Evolutionary conservation across 2,329 filamentous ascomycete species (phyloP), one percentile per base, ranked within the genome.

Genomic region (Aspergillus chevalieri): DNA sequence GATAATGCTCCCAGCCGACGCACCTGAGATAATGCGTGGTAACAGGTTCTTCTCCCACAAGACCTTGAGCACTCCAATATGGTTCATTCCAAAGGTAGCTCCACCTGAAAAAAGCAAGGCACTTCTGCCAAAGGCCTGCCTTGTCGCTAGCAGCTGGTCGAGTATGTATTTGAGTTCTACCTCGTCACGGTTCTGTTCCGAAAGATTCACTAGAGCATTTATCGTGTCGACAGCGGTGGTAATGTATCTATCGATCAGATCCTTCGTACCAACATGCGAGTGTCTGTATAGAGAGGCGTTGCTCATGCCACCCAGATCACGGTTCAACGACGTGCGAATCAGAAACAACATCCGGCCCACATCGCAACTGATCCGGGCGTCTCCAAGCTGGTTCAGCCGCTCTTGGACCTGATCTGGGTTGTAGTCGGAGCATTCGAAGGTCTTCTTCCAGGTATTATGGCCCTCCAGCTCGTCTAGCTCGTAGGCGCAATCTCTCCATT

Each of bases 61-160:
- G 3, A 85, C 80, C 67, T 94, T 94, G 48, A 94, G 74, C 2
- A 95, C 89, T 1, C 90, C 90, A 48, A 95, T 86, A 65, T 95
- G 90, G 52, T 87, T 87, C 87, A 95, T 94, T 38, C 90, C 90
- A 70, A 94, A 89, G 0, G 90, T 93, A 1, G 86, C 89, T 2
- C 90, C 90, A 6, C 90, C 90, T 4, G 89, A 94, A 8, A 95
- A 74, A 8, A 94, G 75, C 46, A 95, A 72, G 0, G 89, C 90
- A 54, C 85, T 93, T 53, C 89, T 80, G n/a, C 89, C 89, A 62
- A 90, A 94, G 33, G 87, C 86, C 62, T 91, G 87, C 36, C 88
- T 81, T 1, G 87, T 81, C 48, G 82, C 80, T 43, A 91, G 69
- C 55, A 93, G 76, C 49, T 83, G 81, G 48, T 91, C 85, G 5